phyloP scores from a whole-genome alignment of 208 protist genomes.

The Naegleria lovaniensis region DNA sequence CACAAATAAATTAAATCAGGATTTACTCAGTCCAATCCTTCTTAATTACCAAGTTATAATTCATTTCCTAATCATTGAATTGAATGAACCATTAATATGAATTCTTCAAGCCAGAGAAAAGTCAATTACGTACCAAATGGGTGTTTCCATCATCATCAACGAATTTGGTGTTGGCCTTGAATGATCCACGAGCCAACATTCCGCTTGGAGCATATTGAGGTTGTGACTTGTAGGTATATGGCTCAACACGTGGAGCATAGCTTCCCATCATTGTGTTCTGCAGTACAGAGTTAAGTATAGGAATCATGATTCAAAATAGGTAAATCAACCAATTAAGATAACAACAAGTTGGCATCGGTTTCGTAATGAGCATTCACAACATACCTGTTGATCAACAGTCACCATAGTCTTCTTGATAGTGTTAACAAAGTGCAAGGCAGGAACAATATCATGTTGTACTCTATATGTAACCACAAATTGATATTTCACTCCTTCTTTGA shows the following conservation, averaged over 20 bases:
- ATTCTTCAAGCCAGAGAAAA: neutral
- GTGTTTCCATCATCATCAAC: conserved; percentile 6
- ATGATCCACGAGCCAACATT: conserved; percentile 21
- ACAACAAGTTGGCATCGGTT: neutral
- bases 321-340: neutral
- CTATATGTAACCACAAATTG: neutral
- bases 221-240: conserved; percentile 16
- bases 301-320: neutral
- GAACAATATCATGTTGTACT: conserved; percentile 31
- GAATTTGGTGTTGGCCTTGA: conserved; percentile 3
- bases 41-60: neutral
- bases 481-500: conserved; percentile 31
- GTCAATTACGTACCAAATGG: neutral
- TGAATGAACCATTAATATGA: neutral
- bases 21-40: neutral
- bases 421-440: conserved; percentile 21
- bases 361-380: neutral
- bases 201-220: conserved; percentile 5
- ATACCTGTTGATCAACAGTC: neutral
- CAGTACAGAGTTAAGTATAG: too few relatives aligned
- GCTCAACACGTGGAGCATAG: conserved; percentile 1
- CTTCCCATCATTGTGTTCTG: conserved; percentile 20
- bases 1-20: neutral
- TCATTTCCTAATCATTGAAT: neutral
- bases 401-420: neutral